These are phyloP conservation scores for Lachancea cidri DNA, from an alignment of 805 yeast genomes.

Conservation along the genomic window DNA sequence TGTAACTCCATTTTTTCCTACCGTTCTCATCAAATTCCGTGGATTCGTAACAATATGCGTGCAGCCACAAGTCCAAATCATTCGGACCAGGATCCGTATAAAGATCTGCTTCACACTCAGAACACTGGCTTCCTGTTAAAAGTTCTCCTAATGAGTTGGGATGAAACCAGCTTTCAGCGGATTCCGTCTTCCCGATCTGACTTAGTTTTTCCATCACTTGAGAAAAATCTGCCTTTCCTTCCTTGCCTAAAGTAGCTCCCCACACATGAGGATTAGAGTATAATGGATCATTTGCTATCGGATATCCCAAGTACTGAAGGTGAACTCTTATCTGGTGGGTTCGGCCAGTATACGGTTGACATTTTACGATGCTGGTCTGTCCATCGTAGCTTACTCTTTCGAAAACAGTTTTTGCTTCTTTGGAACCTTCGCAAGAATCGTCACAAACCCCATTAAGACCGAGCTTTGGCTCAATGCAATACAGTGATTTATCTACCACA, in stretches of 20 bases:
- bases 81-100: constrained; percentile 87
- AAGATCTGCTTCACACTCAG: constrained; percentile 59
- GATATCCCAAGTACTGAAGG: constrained; percentile 79
- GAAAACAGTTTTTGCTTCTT: constrained; percentile 72
- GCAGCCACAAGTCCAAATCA: constrained; percentile 85
- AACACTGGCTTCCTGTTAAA: constrained; percentile 54
- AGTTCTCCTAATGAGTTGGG: constrained; percentile 61
- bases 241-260: constrained; percentile 72
- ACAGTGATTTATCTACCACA: constrained; percentile 60
- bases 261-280: constrained; percentile 75
- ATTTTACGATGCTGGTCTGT: constrained; percentile 58
- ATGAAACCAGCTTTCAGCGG: constrained; percentile 65
- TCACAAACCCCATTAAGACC: constrained; percentile 54
- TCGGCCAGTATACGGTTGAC: constrained; percentile 86
- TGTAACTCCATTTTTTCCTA: constrained; percentile 58
- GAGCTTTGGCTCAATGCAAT: constrained; percentile 67
- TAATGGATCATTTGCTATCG: constrained; percentile 89
- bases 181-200: constrained; percentile 61
- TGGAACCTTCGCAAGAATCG: constrained; percentile 35
- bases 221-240: constrained; percentile 45
- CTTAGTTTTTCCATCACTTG: constrained; percentile 48
- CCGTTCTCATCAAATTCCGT: constrained; percentile 30
- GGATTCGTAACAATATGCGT: constrained; percentile 77
- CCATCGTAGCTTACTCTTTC: constrained; percentile 64
- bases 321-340: constrained; percentile 96